Base-by-base conservation (phyloP, 1,284 basidiomycete species). In the Ganoderma lingzhi region DNA sequence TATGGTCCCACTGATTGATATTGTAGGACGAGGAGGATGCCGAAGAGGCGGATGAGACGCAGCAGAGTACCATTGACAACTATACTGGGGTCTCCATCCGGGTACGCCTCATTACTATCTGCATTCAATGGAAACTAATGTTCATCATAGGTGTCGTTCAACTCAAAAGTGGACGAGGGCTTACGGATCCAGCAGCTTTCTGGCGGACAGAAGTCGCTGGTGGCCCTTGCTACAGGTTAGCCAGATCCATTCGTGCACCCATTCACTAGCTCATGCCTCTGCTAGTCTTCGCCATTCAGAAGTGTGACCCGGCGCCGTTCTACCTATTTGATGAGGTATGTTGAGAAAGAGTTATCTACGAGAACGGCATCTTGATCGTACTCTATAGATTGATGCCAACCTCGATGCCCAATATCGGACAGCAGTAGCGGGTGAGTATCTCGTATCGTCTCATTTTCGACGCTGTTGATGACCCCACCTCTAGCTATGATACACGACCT, bases 281-380 rank as follows among this genome's bases (percentile, higher is more conserved):
- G 19, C 6, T 65, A 93, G 97, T 99, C 23, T 99, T 99, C 78
- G 96, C 97, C 9, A 99, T 99, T 76, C 98, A 99, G 80, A 98
- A 98, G 82, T 99, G 97, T 80, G 98, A 99, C 78, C 98, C 98
- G 0, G 98, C 98, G 0, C 98, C 98, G 0, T 99, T 99, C 85
- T 99, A 99, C 82, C 87, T 99, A n/a, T 99, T 99, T 78, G 98
- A 99, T 80, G 98, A 99, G 86, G 92, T 92, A 74, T 45, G 80
- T 64, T 35, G 35, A 35, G 48, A 48, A 14, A 59, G 48, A 17
- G 39, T 48, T 59, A 35, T 14, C 9, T 1, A 23, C 10, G 35
- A 6, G 63, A 56, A 61, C 55, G 32, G 67, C 35, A 51, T 66
- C 19, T 58, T 69, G 32, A 65, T 15, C 17, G 6, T 62, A 1